Evolutionary conservation across 1,284 basidiomycete genomes (phyloP), one percentile per base, ranked within the genome.

Genomic region (Hypsizygus ulmarius): DNA sequence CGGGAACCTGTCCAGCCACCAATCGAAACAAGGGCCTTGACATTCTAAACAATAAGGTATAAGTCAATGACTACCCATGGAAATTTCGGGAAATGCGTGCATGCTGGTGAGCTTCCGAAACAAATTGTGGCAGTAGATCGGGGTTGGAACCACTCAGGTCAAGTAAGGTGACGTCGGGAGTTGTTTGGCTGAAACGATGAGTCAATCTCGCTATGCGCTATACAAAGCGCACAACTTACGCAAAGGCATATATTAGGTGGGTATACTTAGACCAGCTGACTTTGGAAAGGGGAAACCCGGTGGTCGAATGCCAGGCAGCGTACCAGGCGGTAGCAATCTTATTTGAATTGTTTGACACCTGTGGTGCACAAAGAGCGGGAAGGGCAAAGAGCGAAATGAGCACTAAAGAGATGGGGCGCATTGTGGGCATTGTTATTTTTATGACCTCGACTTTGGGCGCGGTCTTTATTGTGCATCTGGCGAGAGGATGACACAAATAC

Each of bases 1-100:
- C 66, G 63, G 1, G 86, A 87, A 29, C 91, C 93, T 4, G 81
- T 81, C 93, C 93, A 97, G 21, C 94, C 94, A 43, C 94, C 94
- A 38, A 97, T 75, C 34, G 90, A 90, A 29, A 95, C 71, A 39
- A 87, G 64, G 9, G 93, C 86, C 57, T 79, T 78, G 36, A 93
- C 89, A 37, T 75, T 73, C 71, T 80, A 58, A 42, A 47, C 43
- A 32, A n/a, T 40, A 32, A 9, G 21, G 7, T 7, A 7, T 25
- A 50, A 14, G 30, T 48, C 37, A 36, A 8, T 41, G 3, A 25
- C 34, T 15, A 15, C 10, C 19, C 9, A 45, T 21, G 50, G 39
- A 6, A 19, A 7, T 8, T 12, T 7, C 40, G 40, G 5, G 10
- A 15, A 12, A 10, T 7, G 27, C 74, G 53, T 57, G 83, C 83